A percentile compares a stretch with the other conserved stretches of the same genome.
These are phyloP conservation scores for Thielaviopsis ethacetica DNA, from an alignment of 2,329 filamentous ascomycete species.

Conservation along the genomic window DNA sequence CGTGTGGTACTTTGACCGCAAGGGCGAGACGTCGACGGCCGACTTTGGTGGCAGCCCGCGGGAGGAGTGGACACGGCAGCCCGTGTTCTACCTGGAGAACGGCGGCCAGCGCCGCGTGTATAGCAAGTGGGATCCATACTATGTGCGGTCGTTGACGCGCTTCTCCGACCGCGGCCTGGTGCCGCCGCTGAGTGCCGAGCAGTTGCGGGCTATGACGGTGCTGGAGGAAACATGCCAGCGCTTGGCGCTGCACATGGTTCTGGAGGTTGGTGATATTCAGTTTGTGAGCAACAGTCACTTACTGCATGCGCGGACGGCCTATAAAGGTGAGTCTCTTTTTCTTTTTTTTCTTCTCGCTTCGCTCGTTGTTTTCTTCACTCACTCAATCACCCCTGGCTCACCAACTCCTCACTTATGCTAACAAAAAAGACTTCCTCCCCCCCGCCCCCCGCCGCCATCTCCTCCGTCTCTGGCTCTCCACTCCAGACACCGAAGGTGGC, in stretches of 20 bases:
- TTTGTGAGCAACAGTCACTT: slow-evolving; percentile 69
- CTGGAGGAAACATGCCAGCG: slow-evolving; percentile 56
- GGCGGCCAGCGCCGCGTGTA: slow-evolving; percentile 35
- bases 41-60: slow-evolving; percentile 33
- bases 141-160: slow-evolving; percentile 55
- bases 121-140: slow-evolving; percentile 85
- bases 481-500: slow-evolving; percentile 66
- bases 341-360: background rate
- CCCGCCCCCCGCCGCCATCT: slow-evolving; percentile 59
- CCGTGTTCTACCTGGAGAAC: slow-evolving; percentile 63
- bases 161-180: slow-evolving; percentile 61
- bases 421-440: slow-evolving; percentile 34
- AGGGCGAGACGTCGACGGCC: slow-evolving; percentile 50
- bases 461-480: slow-evolving; percentile 71
- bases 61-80: slow-evolving; percentile 55
- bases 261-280: slow-evolving; percentile 79
- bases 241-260: slow-evolving; percentile 64
- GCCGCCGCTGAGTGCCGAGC: slow-evolving; percentile 52
- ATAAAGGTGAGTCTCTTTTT: slow-evolving; percentile 30
- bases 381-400: no score
- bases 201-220: slow-evolving; percentile 46
- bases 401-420: no score
- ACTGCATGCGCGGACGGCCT: slow-evolving; percentile 66
- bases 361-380: no score
- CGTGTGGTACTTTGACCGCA: slow-evolving; percentile 85